Evolutionary conservation across 495 filamentous ascomycete species (phyloP), one percentile per base, ranked within the genome.

Genomic region (Bacidia gigantensis): DNA sequence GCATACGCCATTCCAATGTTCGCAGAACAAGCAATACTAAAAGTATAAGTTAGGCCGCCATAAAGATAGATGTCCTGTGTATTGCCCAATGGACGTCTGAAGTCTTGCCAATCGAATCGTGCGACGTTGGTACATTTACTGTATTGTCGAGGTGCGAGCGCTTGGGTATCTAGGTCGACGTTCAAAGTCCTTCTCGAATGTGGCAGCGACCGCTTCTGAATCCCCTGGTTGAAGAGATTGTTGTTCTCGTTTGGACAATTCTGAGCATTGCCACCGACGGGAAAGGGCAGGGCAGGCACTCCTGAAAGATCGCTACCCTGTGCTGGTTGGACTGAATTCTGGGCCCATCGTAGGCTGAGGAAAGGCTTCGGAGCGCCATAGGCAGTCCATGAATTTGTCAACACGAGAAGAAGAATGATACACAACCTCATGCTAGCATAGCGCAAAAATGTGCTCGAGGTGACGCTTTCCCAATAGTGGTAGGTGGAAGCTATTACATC

Each of bases 151-250:
- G 45, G 45, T 35, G 7, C 7, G 29, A 35, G 29, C 5, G 29
- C 7, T 35, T 35, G 29, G 14, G 29, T 5, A 7, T 48, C 45
- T 3, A 10, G 9, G 10, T n/a, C 20, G 41, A 22, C 5, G 41
- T 17, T 7, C 17, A 9, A 17, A 5, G 26, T 7, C 5, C 24
- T 25, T 25, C 10, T 26, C 22, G 24, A n/a, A 18, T 48, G 21
- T 22, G 25, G 20, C 10, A 22, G 7, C 12, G 18, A n/a, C 26
- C 45, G 25, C 24, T 25, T 48, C 24, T 48, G 45, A 7, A 48
- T 48, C 3, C 45, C 45, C 26, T 48, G 45, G 18, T 48, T 29
- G 25, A 48, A 48, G 45, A 48, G 20, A 29, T 48, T 48, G 9
- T 10, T 48, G 45, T 25, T n/a, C 5, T 3, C 18, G 7, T 11